Percentiles rank a stretch among this genome's conserved stretches.
Conservation (phyloP, 108 stramenopile genomes). For the Nannochloropsis salina region DNA sequence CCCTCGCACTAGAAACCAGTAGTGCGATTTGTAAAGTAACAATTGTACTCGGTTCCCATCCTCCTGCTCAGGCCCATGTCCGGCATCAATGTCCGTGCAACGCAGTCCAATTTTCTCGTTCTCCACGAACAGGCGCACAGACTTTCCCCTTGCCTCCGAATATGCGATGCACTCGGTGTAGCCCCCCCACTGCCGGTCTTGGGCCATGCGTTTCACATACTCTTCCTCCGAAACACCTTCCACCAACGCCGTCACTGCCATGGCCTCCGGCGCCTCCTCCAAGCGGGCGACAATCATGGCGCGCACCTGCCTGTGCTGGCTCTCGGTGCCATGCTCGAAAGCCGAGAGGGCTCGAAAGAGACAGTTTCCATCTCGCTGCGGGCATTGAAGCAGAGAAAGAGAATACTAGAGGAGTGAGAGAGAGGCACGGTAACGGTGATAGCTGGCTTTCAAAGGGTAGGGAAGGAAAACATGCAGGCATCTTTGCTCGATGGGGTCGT, state of each 20-base stretch:
- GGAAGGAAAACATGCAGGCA: no score
- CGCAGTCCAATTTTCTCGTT: not conserved
- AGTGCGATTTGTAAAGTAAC: conserved; percentile 17
- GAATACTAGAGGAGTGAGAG: no score
- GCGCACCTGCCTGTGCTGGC: not conserved
- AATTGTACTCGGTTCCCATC: not conserved
- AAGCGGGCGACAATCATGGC: conserved; percentile 10
- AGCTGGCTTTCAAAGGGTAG: no score
- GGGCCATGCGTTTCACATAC: not conserved
- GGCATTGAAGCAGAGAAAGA: no score
- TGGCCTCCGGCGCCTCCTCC: not conserved
- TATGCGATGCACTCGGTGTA: conserved; percentile 10
- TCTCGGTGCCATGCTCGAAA: not conserved
- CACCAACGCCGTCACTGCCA: not conserved
- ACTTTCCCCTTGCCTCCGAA: not conserved
- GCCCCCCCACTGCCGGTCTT: conserved; percentile 5
- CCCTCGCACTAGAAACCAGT: not conserved
- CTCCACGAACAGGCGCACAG: not conserved
- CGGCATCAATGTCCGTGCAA: not conserved
- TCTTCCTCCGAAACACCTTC: not conserved
- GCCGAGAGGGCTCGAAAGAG: conserved; percentile 15
- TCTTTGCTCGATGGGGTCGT: no score
- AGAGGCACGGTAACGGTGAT: no score
- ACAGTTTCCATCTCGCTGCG: not conserved
- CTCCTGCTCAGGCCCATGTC: not conserved